phyloP scores from a whole-genome alignment of 164 flowering plant genomes.

The Nelumbo lutea region DNA sequence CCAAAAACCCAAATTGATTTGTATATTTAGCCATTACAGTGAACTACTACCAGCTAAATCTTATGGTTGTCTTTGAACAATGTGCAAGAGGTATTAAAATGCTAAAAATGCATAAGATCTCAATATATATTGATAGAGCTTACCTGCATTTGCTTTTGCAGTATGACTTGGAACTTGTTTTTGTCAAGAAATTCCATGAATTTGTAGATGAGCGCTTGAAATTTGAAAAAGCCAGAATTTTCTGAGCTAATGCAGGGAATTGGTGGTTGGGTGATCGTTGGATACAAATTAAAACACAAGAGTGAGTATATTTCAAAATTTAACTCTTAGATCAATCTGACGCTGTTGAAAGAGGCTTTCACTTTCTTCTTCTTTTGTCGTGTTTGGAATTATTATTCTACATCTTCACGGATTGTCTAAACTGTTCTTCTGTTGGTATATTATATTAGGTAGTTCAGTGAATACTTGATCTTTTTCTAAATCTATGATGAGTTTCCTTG shows the following conservation, averaged over 20 bases:
- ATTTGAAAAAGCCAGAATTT: slow-evolving; percentile 64
- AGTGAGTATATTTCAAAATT: slow-evolving; percentile 38
- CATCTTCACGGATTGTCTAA: neutral
- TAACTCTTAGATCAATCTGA: neutral
- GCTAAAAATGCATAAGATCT: neutral
- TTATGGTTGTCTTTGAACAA: no score
- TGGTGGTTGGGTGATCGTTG: slow-evolving; percentile 84
- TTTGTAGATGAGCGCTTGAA: slow-evolving; percentile 75
- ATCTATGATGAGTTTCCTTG: neutral
- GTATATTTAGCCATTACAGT: no score
- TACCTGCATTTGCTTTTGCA: slow-evolving; percentile 27
- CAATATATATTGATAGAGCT: neutral
- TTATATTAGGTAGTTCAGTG: neutral
- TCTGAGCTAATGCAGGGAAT: slow-evolving; percentile 90
- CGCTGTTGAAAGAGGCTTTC: neutral
- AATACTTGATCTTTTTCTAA: no score
- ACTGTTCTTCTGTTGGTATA: neutral
- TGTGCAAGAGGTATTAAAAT: no score
- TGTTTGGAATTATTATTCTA: neutral
- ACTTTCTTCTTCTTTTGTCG: neutral
- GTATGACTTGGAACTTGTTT: slow-evolving; percentile 88
- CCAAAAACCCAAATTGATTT: no score
- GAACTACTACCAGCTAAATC: no score
- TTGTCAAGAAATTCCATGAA: slow-evolving; percentile 83
- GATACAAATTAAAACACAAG: slow-evolving; percentile 49